Conservation (phyloP, 2,329 filamentous ascomycete genomes). For the Metarhizium guizhouense region DNA sequence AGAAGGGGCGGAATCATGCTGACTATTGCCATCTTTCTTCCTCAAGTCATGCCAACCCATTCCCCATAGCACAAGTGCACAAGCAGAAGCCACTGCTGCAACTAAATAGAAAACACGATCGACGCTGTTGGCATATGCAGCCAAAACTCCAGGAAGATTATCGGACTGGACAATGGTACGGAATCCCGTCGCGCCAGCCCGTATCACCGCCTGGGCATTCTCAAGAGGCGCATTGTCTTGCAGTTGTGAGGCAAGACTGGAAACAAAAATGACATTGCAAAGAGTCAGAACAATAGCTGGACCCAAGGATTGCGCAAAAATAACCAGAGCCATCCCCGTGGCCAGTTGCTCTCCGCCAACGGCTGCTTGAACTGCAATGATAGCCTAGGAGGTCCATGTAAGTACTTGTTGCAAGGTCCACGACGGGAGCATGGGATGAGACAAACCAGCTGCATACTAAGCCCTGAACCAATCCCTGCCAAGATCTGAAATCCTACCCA, state of each 20-base stretch:
- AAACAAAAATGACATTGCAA: conserved; percentile 12
- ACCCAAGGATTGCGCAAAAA: conserved; percentile 7
- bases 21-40: background rate
- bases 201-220: background rate
- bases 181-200: background rate
- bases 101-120: background rate
- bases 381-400: too few relatives aligned
- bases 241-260: background rate
- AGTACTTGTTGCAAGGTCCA: too few relatives aligned
- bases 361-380: too few relatives aligned
- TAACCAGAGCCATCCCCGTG: background rate
- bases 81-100: background rate
- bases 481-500: conserved; percentile 15
- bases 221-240: background rate
- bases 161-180: background rate
- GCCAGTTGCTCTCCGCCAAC: background rate
- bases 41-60: background rate
- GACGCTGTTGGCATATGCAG: background rate
- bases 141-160: background rate
- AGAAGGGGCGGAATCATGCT: too few relatives aligned
- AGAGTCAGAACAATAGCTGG: conserved; percentile 10
- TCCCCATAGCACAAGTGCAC: background rate
- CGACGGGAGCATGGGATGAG: background rate
- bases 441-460: conserved; percentile 1
- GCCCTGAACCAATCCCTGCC: conserved; percentile 7